Evolutionary conservation across 768 basidiomycete species (phyloP).

Genomic region (Lactifluus subvellereus): DNA sequence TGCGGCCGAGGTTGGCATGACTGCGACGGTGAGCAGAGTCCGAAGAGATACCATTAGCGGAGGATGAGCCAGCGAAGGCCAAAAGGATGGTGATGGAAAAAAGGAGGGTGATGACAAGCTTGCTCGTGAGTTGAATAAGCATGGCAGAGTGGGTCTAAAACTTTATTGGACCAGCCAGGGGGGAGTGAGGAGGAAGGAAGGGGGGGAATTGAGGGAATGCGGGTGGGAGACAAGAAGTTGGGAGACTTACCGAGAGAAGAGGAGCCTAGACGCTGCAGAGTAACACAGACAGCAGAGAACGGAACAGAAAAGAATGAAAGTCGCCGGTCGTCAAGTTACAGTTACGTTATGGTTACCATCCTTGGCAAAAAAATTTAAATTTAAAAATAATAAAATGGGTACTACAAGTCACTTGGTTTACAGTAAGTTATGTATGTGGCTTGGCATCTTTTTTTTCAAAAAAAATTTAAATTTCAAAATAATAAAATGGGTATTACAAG

Average conservation of each 20-base stretch:
- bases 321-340: too few species aligned
- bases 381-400: too few species aligned
- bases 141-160: constrained; percentile 35
- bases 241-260: neutral
- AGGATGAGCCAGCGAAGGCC: constrained; percentile 38
- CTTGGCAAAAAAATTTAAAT: too few species aligned
- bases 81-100: constrained; percentile 52
- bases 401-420: too few species aligned
- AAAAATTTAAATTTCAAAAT: too few species aligned
- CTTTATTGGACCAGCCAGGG: constrained; percentile 19
- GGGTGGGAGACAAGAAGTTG: neutral
- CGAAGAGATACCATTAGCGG: constrained; percentile 42
- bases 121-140: constrained; percentile 42
- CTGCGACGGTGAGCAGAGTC: constrained; percentile 41
- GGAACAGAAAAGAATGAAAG: too few species aligned
- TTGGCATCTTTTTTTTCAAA: too few species aligned
- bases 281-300: too few species aligned
- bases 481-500: too few species aligned
- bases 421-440: too few species aligned
- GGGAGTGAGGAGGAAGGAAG: neutral
- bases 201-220: constrained; percentile 1
- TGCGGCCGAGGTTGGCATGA: constrained; percentile 54
- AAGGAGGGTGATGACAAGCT: constrained; percentile 57
- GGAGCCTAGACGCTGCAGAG: too few species aligned
- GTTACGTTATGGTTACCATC: too few species aligned